These are phyloP conservation scores for Trichoderma gamsii DNA, from an alignment of 495 filamentous ascomycete species.

Conservation along the genomic window DNA sequence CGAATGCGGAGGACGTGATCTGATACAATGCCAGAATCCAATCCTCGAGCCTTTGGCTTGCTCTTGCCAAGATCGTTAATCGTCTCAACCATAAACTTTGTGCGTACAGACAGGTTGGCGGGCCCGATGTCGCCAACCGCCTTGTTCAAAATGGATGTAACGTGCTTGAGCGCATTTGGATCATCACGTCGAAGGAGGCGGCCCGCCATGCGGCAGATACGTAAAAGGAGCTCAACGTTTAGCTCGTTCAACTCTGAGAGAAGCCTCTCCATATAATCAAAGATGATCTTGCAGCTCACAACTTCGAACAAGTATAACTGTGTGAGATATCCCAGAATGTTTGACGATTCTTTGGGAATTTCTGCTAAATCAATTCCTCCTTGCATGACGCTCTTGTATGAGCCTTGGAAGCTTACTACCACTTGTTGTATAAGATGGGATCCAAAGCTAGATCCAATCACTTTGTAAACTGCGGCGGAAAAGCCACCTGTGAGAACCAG, in stretches of 20 bases:
- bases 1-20: constrained; percentile 83
- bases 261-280: constrained; percentile 81
- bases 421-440: constrained; percentile 73
- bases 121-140: neutral
- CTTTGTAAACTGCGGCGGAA: constrained; percentile 77
- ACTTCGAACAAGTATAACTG: constrained; percentile 90
- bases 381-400: constrained; percentile 41
- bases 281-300: constrained; percentile 72
- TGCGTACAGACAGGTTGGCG: constrained; percentile 69
- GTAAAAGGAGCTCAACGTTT: constrained; percentile 87
- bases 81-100: constrained; percentile 96
- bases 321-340: constrained; percentile 77
- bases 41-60: constrained; percentile 65
- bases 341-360: constrained; percentile 60
- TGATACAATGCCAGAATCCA: constrained; percentile 54
- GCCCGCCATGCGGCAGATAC: constrained; percentile 74
- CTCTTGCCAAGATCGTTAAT: constrained; percentile 95
- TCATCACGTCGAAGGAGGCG: constrained; percentile 85
- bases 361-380: constrained; percentile 41
- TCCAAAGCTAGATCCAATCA: constrained; percentile 80
- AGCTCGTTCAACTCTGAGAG: constrained; percentile 69
- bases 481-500: constrained; percentile 88
- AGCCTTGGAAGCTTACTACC: constrained; percentile 59
- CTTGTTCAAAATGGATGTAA: constrained; percentile 59
- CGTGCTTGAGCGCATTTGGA: constrained; percentile 83